Evolutionary conservation across 805 yeast species (phyloP), one percentile per base, ranked within the genome.

Genomic region (Candida multigemmis): DNA sequence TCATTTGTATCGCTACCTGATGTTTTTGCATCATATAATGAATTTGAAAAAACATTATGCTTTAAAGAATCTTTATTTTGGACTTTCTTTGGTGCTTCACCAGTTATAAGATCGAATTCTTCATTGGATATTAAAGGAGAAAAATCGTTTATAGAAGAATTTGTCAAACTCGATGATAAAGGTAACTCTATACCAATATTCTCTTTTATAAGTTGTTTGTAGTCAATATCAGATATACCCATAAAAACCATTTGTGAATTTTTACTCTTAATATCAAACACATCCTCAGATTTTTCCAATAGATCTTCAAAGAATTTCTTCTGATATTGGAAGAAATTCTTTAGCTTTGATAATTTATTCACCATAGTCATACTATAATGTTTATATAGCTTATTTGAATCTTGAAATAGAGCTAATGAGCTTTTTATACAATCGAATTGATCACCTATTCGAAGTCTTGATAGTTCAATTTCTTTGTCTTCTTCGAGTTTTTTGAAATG

Each of bases 1-100:
- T 23, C 14, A 23, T 50, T 53, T 2, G 63, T 49, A 30, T 61
- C 68, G 1, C 65, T 57, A 1, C 66, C 68, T 5, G 64, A 55
- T 1, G 65, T 56, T 5, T 35, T 30, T 16, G 42, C 34, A 22
- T 60, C 67, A 37, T 60, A 61, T 19, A 61, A 47, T 11, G 64
- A 34, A 28, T 45, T 56, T 31, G 56, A 60, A 42, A 60, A 60
- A 6, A 61, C 57, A 26, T 56, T 54, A 36, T 61, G 65, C 28
- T 59, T 53, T 18, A 53, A 41, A 11, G 42, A 45, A 22, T 40
- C 35, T 26, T 46, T 34, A 22, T 48, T 46, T 7, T 41, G 27
- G 11, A 24, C 24, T 24, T 52, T 52, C 13, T 37, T 32, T 1
- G 56, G 59, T 5, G 54, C 35, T 27, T 59, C 65, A 6, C 66